Evolutionary conservation across 805 yeast genomes (phyloP).

Genomic region (Candida takata): DNA sequence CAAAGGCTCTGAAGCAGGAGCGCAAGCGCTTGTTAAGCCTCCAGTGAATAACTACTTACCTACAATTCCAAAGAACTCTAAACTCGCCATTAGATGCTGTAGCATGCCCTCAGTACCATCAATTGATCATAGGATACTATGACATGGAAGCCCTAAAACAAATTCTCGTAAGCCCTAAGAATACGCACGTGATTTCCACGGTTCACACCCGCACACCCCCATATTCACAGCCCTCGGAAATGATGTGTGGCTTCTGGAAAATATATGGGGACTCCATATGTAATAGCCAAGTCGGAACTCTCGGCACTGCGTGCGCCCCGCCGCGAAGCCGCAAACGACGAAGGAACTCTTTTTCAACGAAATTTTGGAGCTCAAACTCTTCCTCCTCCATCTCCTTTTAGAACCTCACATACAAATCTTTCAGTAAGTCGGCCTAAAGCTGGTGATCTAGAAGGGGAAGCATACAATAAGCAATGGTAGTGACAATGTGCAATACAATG

Average conservation of each 20-base stretch:
- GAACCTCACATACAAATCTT: conserved; percentile 11
- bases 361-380: conserved; percentile 12
- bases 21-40: conserved; percentile 8
- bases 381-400: conserved; percentile 8
- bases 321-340: too few species aligned
- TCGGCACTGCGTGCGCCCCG: neutral
- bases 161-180: conserved; percentile 6
- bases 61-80: too few species aligned
- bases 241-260: neutral
- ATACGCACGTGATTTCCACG: conserved; percentile 6
- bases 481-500: too few species aligned
- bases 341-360: conserved; percentile 14
- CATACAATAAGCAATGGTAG: too few species aligned
- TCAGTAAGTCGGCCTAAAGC: conserved; percentile 16
- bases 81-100: too few species aligned
- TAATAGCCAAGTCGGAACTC: neutral
- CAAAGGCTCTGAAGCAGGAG: conserved; percentile 52
- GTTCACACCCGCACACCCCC: neutral
- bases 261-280: too few species aligned
- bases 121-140: neutral
- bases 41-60: neutral
- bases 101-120: neutral
- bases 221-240: neutral
- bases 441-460: neutral
- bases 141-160: conserved; percentile 2